Percentiles rank a stretch among this genome's conserved stretches.
Conservation (phyloP, 2,329 filamentous ascomycete species). For the Scedosporium minutisporum region DNA sequence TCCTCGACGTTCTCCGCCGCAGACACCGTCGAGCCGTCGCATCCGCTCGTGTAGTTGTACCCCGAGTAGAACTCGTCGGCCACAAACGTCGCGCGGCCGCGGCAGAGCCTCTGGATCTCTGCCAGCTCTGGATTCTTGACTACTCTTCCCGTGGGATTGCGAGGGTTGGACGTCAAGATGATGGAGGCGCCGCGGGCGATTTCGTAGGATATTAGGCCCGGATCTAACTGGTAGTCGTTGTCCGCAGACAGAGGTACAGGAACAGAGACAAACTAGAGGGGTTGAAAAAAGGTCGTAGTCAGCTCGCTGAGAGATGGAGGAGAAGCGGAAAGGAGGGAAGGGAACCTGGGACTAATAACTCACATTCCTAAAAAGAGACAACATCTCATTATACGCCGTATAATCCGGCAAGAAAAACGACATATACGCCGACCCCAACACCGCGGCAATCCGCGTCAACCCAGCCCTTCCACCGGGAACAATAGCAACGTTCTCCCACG, state of each 20-base stretch:
- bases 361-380: conserved; percentile 85
- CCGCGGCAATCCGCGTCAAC: conserved; percentile 87
- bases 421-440: conserved; percentile 84
- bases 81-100: conserved; percentile 81
- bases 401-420: conserved; percentile 94
- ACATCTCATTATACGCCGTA: conserved; percentile 96
- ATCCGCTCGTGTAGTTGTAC: conserved; percentile 91
- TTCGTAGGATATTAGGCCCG: conserved; percentile 85
- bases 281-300: neutral
- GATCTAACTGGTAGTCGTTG: conserved; percentile 88
- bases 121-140: conserved; percentile 76
- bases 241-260: conserved; percentile 75
- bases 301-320: neutral
- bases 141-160: conserved; percentile 87
- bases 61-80: conserved; percentile 96
- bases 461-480: conserved; percentile 89
- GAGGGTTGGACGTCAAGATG: conserved; percentile 88
- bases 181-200: conserved; percentile 79
- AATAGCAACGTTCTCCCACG: conserved; percentile 95
- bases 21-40: conserved; percentile 81
- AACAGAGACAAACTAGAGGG: conserved; percentile 64
- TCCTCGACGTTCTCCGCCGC: conserved; percentile 85
- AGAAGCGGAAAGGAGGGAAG: neutral
- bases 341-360: conserved; percentile 15
- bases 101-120: conserved; percentile 87